Evolutionary conservation across 2,329 filamentous ascomycete genomes (phyloP), one percentile per base, ranked within the genome.

Genomic region (Fusarium verrucosum): DNA sequence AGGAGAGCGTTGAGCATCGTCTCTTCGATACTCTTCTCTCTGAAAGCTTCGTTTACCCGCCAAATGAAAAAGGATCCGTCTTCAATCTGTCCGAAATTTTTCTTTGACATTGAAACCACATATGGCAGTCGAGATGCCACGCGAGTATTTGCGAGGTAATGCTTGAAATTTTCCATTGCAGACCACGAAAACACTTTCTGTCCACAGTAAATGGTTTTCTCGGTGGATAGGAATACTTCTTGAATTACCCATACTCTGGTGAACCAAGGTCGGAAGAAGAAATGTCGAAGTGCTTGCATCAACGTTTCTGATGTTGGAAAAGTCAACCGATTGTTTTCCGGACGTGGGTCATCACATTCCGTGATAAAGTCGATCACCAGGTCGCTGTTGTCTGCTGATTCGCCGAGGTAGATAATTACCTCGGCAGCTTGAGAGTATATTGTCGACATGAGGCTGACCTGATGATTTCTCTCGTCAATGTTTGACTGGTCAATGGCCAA

Each of bases 281-380:
- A 19, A 13, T n/a, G 11, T 0, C 14, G 26, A 2, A 51, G 40
- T 10, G 40, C 26, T 3, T 28, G 2, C 22, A 20, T 45, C 0
- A 45, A 13, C 1, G 1, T 16, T 0, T 51, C 40, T 0, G 32
- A 47, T 1, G 1, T 45, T 5, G 40, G 30, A 2, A 51, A 28
- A 2, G 30, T 45, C 0, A 45, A 1, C 0, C 10, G 26, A 0
- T n/a, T n/a, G 16, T 1, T 17, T 4, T 22, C 2, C 2, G 17
- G 23, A 6, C 20, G 26, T 1, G 49, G 49, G 1, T 30, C 30
- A 7, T 30, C 17, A 1, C 40, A 45, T 1, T 51, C 32, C 13
- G 14, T 35, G 4, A 52, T 30, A 3, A 46, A 46, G 1, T 30
- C 32, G 6, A 46, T 25, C 5, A 13, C 50, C 10, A 52, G 6